Conservation (phyloP, 129 eudicot genomes). For the Lactuca sativa region DNA sequence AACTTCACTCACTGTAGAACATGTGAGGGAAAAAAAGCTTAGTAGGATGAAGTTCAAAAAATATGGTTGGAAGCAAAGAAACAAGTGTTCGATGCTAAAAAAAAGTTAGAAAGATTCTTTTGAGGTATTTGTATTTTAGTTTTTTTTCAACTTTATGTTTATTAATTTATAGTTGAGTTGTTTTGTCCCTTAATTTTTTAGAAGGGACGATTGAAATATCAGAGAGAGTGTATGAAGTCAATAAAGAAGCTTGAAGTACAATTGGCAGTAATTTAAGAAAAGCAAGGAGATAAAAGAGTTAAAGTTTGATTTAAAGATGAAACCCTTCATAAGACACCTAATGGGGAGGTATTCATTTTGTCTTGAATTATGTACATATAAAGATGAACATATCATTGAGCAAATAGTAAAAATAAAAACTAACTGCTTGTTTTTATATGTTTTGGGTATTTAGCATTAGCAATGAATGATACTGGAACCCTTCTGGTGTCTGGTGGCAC, state of each 20-base stretch:
- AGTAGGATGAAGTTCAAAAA: constrained; percentile 60
- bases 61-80: constrained; percentile 62
- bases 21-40: constrained; percentile 76
- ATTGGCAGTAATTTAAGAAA: constrained; percentile 43
- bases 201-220: constrained; percentile 67
- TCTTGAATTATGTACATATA: too few species aligned
- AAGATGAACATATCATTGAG: too few species aligned
- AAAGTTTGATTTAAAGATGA: constrained; percentile 29
- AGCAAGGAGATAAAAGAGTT: constrained; percentile 31
- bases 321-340: constrained; percentile 36
- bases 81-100: constrained; percentile 60
- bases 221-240: constrained; percentile 57
- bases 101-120: constrained; percentile 57
- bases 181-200: constrained; percentile 19
- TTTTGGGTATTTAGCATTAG: too few species aligned
- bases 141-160: too few species aligned
- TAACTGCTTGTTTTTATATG: too few species aligned
- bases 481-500: too few species aligned
- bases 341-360: background rate
- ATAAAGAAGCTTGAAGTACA: constrained; percentile 69
- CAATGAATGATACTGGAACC: too few species aligned
- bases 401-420: too few species aligned
- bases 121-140: constrained; percentile 36
- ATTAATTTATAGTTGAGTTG: background rate
- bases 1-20: constrained; percentile 64